These are phyloP conservation scores for Cenococcum geophilum DNA, from an alignment of 495 filamentous ascomycete species.

Conservation along the genomic window DNA sequence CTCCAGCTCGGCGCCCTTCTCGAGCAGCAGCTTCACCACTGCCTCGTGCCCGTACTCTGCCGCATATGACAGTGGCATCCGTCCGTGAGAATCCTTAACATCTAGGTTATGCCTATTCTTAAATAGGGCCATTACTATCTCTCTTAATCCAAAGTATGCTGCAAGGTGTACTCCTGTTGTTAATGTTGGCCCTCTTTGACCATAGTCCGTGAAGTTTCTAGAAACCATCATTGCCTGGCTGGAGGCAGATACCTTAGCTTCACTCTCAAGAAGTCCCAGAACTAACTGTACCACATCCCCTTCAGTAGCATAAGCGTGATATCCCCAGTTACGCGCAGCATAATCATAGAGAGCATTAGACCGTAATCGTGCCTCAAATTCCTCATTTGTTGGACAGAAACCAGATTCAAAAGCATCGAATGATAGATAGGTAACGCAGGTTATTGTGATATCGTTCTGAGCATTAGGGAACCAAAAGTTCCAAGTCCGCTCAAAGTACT, in stretches of 20 bases:
- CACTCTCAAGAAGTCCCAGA: background rate
- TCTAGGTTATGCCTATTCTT: background rate
- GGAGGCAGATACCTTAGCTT: background rate
- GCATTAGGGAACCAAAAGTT: background rate
- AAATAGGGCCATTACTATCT: background rate
- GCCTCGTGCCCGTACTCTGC: too few species aligned
- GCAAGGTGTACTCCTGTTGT: conserved; percentile 14
- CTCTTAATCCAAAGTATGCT: conserved; percentile 15
- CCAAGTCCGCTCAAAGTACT: conserved; percentile 1
- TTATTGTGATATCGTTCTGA: background rate
- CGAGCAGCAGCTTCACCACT: too few species aligned
- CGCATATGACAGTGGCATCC: background rate
- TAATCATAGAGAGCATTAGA: conserved; percentile 41
- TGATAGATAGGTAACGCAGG: conserved; percentile 3
- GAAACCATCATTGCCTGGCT: background rate
- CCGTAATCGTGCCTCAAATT: conserved; percentile 27
- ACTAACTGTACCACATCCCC: background rate
- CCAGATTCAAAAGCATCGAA: conserved; percentile 16
- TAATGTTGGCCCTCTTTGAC: conserved; percentile 8
- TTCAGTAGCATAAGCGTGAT: conserved; percentile 28
- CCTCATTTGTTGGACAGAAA: conserved; percentile 27
- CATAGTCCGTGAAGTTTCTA: conserved; percentile 3
- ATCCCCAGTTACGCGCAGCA: conserved; percentile 42
- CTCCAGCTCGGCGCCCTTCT: too few species aligned
- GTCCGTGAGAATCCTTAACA: background rate